phyloP scores from a whole-genome alignment of 2,329 filamentous ascomycete species.

The Xylariaceae sp. region DNA sequence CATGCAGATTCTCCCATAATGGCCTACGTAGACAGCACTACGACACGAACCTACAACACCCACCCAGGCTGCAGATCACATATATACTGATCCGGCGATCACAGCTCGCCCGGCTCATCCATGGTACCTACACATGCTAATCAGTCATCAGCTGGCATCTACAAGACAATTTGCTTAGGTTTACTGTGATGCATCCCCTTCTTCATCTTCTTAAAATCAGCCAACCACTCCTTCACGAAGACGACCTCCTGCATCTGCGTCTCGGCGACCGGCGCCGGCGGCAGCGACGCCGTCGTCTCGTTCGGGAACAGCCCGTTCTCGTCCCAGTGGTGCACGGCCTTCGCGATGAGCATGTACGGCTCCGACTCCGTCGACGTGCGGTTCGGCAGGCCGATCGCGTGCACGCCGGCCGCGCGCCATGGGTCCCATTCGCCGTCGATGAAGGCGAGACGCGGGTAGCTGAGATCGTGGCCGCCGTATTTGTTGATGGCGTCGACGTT shows the following conservation, averaged over 20 bases:
- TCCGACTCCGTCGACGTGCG: slow-evolving; percentile 57
- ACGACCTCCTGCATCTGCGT: slow-evolving; percentile 53
- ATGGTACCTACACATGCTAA: slow-evolving; percentile 13
- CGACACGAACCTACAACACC: neutral
- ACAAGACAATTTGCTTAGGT: slow-evolving; percentile 3
- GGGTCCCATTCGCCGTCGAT: slow-evolving; percentile 75
- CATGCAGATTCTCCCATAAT: no score
- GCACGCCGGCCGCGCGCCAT: slow-evolving; percentile 69
- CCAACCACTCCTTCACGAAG: slow-evolving; percentile 64
- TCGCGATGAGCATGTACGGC: slow-evolving; percentile 64
- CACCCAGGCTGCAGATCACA: neutral
- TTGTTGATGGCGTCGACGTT: slow-evolving; percentile 66
- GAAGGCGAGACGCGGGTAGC: slow-evolving; percentile 69
- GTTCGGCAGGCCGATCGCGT: slow-evolving; percentile 55
- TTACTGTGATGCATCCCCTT: slow-evolving; percentile 2
- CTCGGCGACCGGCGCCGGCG: slow-evolving; percentile 53
- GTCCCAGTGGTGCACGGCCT: slow-evolving; percentile 77
- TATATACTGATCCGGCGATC: neutral
- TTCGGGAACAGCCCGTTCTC: slow-evolving; percentile 63
- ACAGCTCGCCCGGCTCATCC: slow-evolving; percentile 15
- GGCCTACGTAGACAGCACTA: no score
- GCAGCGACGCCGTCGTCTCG: slow-evolving; percentile 53
- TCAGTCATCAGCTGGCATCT: slow-evolving; percentile 12
- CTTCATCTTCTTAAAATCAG: slow-evolving; percentile 45
- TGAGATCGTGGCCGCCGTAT: slow-evolving; percentile 67